phyloP scores from a whole-genome alignment of 2,329 filamentous ascomycete species.

The Cladosporium sp. region DNA sequence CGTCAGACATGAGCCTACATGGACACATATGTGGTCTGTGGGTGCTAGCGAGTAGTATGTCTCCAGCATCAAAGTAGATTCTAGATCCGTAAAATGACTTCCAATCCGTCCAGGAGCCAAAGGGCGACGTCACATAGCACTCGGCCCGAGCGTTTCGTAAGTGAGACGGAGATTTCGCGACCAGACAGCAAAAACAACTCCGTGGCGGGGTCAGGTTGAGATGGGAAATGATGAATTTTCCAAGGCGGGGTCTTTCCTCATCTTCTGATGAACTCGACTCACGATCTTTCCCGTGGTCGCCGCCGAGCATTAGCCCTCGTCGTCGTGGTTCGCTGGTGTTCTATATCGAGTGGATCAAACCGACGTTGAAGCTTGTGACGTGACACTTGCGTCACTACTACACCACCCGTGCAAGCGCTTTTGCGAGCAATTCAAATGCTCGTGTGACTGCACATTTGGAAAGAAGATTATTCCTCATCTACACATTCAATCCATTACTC shows the following conservation, averaged over 20 bases:
- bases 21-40: no score
- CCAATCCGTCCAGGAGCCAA: no score
- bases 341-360: background rate
- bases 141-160: no score
- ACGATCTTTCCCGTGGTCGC: background rate
- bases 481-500: background rate
- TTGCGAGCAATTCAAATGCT: slow-evolving; percentile 4
- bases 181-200: no score
- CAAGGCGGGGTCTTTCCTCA: slow-evolving; percentile 4
- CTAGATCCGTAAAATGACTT: no score
- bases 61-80: no score
- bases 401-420: background rate
- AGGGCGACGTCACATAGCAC: no score
- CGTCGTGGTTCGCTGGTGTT: slow-evolving; percentile 7
- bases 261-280: background rate
- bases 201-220: slow-evolving; percentile 3
- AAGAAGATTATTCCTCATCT: background rate
- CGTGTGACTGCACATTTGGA: slow-evolving; percentile 4
- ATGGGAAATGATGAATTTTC: background rate
- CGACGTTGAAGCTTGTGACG: background rate
- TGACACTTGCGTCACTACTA: slow-evolving; percentile 7
- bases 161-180: no score
- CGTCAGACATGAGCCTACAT: no score
- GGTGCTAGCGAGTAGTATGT: no score
- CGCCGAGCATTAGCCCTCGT: slow-evolving; percentile 6